Conservation (phyloP, 441 rosid genomes). For the Adansonia rubrostipa region DNA sequence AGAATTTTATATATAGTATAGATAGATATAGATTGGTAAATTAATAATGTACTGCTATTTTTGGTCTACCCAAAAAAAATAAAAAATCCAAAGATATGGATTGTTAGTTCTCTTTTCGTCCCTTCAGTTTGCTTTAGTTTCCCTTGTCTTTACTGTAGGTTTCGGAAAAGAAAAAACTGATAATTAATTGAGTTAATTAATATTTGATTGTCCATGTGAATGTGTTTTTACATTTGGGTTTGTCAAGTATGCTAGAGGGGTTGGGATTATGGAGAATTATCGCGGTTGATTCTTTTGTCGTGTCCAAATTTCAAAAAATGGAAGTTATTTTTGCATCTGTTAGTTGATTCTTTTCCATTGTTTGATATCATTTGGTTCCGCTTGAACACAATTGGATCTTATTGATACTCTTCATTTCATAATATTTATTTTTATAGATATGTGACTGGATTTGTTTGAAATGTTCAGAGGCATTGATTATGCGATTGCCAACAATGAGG, state of each 20-base stretch:
- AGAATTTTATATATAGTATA: too few relatives aligned
- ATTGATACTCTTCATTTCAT: not conserved
- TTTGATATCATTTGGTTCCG: not conserved
- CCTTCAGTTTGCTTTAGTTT: not conserved
- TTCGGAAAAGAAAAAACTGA: not conserved
- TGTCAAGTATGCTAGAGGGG: constrained; percentile 10
- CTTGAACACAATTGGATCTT: constrained; percentile 10
- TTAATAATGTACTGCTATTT: too few relatives aligned
- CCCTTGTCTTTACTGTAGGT: not conserved
- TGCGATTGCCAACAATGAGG: constrained; percentile 75
- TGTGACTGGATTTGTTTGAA: constrained; percentile 35
- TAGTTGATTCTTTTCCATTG: not conserved
- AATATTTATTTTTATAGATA: constrained; percentile 4
- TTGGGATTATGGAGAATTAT: not conserved
- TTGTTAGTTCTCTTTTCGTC: not conserved
- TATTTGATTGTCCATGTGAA: not conserved
- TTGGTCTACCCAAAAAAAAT: not conserved
- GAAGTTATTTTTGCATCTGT: not conserved
- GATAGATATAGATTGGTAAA: too few relatives aligned
- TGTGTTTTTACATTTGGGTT: constrained; percentile 1
- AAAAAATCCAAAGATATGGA: too few relatives aligned
- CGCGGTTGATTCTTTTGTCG: not conserved
- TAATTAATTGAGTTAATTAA: not conserved
- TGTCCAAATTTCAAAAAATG: not conserved
- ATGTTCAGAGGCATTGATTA: constrained; percentile 84